phyloP scores from a whole-genome alignment of 768 basidiomycete species.

The Serendipita sp. region DNA sequence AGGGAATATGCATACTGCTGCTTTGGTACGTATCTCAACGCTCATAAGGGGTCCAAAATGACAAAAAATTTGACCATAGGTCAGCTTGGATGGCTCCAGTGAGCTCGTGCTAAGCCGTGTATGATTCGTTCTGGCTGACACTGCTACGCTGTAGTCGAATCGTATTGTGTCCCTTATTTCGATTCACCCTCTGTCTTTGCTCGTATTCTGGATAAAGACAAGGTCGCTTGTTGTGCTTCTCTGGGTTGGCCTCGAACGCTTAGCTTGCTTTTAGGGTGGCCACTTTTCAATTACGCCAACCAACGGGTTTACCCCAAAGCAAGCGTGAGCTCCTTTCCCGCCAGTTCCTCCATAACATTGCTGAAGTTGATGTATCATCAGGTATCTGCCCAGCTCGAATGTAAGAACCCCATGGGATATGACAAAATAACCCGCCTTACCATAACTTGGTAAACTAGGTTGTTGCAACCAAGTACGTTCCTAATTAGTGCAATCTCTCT shows the following conservation, averaged over 20 bases:
- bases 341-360: neutral
- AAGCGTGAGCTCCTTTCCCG: conserved; percentile 27
- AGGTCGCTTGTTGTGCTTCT: conserved; percentile 21
- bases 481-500: neutral
- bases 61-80: conserved; percentile 19
- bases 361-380: neutral
- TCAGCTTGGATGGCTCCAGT: conserved; percentile 76
- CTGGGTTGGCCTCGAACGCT: neutral
- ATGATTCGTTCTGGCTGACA: neutral
- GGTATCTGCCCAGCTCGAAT: conserved; percentile 66
- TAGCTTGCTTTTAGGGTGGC: conserved; percentile 65
- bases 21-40: conserved; percentile 30
- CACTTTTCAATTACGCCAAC: conserved; percentile 81
- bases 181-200: conserved; percentile 90
- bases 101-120: conserved; percentile 15
- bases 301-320: conserved; percentile 54
- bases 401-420: conserved; percentile 25
- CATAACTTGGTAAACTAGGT: conserved; percentile 32
- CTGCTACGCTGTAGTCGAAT: conserved; percentile 44
- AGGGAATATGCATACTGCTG: conserved; percentile 71
- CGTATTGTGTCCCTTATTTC: conserved; percentile 85
- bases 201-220: conserved; percentile 73
- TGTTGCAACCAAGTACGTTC: conserved; percentile 56
- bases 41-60: neutral
- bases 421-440: neutral